Conservation (phyloP, 2,329 filamentous ascomycete species). For the Fusarium sp. region DNA sequence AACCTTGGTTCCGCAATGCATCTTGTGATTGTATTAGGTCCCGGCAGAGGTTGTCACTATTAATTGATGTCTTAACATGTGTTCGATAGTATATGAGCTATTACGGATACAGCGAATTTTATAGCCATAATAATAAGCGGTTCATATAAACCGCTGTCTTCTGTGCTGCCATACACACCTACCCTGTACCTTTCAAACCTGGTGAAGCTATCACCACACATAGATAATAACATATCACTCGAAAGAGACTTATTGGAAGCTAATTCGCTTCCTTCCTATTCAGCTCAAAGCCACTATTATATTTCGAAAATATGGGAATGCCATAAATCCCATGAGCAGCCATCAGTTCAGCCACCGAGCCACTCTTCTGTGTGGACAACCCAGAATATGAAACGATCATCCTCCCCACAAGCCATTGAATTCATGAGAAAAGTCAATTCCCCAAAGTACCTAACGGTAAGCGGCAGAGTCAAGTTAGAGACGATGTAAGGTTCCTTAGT, state of each 20-base stretch:
- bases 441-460: background rate
- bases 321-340: background rate
- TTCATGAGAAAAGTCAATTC: slow-evolving; percentile 15
- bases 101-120: background rate
- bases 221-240: background rate
- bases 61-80: background rate
- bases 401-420: background rate
- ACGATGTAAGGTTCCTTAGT: background rate
- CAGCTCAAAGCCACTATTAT: no score
- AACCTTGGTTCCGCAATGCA: background rate
- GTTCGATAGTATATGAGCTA: background rate
- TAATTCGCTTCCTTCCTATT: background rate
- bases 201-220: background rate
- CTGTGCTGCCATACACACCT: background rate
- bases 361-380: background rate
- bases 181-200: background rate
- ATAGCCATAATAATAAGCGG: background rate
- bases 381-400: background rate
- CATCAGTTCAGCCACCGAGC: background rate
- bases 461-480: background rate
- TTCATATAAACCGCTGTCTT: background rate
- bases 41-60: no score
- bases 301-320: background rate
- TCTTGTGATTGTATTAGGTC: background rate
- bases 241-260: no score